Conservation (phyloP, 345 rosid species). For the Trapa bicornis region DNA sequence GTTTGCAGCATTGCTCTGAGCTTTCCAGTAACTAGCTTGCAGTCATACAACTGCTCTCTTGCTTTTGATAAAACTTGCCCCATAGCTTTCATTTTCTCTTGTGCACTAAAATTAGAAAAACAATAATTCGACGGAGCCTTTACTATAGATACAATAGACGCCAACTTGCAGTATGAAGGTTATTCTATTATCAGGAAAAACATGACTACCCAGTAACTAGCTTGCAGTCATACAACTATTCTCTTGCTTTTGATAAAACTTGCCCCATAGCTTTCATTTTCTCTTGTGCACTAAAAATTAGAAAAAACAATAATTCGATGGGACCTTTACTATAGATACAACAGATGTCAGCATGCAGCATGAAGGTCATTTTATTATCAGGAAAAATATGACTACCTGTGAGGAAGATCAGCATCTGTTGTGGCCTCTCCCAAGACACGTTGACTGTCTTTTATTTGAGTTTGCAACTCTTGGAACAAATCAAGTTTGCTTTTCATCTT, state of each 20-base stretch:
- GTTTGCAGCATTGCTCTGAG: constrained; percentile 97
- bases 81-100: constrained; percentile 76
- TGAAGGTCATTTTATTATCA: constrained; percentile 2
- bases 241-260: constrained; percentile 68
- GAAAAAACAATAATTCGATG: constrained; percentile 5
- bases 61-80: constrained; percentile 82
- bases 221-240: constrained; percentile 83
- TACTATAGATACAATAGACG: constrained; percentile 5
- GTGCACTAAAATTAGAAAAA: constrained; percentile 38
- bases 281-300: constrained; percentile 48
- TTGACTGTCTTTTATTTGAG: constrained; percentile 76
- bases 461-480: constrained; percentile 61
- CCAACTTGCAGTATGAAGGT: constrained; percentile 4
- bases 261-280: constrained; percentile 90
- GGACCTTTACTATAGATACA: constrained; percentile 6
- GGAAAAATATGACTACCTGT: constrained; percentile 31
- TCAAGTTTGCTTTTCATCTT: constrained; percentile 61
- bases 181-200: background rate
- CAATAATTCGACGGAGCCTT: constrained; percentile 7
- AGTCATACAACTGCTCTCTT: constrained; percentile 73
- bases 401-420: constrained; percentile 74
- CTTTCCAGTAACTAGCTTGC: constrained; percentile 88
- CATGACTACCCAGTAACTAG: constrained; percentile 46
- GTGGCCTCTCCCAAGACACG: constrained; percentile 61
- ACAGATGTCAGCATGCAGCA: constrained; percentile 5